These are phyloP conservation scores for Phytophthora pseudosyringae DNA, from an alignment of 352 stramenopile species.

Conservation along the genomic window DNA sequence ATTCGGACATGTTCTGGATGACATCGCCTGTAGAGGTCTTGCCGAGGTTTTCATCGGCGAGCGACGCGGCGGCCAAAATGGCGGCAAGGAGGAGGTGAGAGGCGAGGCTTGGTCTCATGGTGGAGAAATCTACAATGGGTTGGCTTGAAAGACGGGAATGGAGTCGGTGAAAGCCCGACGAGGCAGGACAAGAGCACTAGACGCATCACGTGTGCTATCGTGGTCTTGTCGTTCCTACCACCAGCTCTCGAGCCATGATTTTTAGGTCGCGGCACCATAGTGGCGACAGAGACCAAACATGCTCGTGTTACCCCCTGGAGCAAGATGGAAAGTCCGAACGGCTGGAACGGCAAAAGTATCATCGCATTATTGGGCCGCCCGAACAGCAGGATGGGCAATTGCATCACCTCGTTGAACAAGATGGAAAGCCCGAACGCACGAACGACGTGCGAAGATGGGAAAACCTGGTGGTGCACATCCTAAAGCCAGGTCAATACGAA, in stretches of 20 bases:
- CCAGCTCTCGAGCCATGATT: neutral
- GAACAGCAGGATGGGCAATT: no score
- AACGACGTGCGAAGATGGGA: neutral
- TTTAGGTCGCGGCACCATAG: neutral
- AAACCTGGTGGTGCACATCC: neutral
- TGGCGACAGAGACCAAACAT: neutral
- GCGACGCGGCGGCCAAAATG: conserved; percentile 1
- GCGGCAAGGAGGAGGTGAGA: neutral
- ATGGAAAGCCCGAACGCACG: neutral
- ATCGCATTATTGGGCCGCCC: no score
- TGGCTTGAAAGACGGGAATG: neutral
- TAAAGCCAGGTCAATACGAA: neutral
- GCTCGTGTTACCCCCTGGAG: neutral
- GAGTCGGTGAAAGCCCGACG: neutral
- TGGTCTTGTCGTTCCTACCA: neutral
- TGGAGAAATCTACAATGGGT: conserved; percentile 4
- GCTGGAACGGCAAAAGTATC: neutral
- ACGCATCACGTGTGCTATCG: neutral
- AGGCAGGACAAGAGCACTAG: neutral
- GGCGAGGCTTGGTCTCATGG: conserved; percentile 1
- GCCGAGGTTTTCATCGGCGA: neutral
- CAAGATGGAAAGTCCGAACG: conserved; percentile 3
- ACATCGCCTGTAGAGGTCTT: conserved; percentile 9
- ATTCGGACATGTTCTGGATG: conserved; percentile 6
- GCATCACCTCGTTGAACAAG: neutral